Base-by-base conservation (phyloP, 495 filamentous ascomycete genomes). In the Trypethelium eluteriae region DNA sequence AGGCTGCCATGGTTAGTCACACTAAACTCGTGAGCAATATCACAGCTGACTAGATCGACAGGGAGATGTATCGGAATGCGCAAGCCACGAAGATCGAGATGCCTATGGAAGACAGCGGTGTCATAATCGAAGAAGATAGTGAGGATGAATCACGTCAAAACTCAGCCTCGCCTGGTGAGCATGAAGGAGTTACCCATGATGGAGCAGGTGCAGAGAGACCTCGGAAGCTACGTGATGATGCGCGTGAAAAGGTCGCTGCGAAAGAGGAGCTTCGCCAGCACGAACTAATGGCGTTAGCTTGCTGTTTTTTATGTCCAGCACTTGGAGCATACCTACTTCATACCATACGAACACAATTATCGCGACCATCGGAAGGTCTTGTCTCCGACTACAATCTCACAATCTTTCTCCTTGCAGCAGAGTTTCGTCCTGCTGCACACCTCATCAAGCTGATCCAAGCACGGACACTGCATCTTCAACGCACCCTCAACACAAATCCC, bases 351-450 rank as follows among this genome's bases (percentile, higher is more conserved):
- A 63, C 57, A 18, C 67, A 90, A 56, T 84, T 98, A 9, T 92
- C 89, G 2, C 83, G 89, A 16, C 92, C 89, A 0, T 91, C 90
- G 0, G 92, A 94, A 74, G 89, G 91, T n/a, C 70, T 73, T 3
- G 67, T 71, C 36, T 69, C 67, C 61, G 64, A 73, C 67, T 73
- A 65, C 70, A 73, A 96, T 76, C 82, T 98, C 62, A 92, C 89
- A n/a, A 90, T 98, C 68, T 98, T 97, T 76, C 79, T 96, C 11
- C 82, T 96, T 7, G 92, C 90, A 11, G 87, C 94, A 9, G 93
- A 98, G 74, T 76, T 97, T 25, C 85, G 88, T 2, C 94, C 95
- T 2, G 71, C 89, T 63, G 83, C 89, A 2, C 93, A 97, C 71
- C 77, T 93, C 38, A 84, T 96, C 66, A 89, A 86, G 72, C 83